Evolutionary conservation across 1,284 basidiomycete genomes (phyloP), one percentile per base, ranked within the genome.

Genomic region (Erythrobasidium hasegawianum): DNA sequence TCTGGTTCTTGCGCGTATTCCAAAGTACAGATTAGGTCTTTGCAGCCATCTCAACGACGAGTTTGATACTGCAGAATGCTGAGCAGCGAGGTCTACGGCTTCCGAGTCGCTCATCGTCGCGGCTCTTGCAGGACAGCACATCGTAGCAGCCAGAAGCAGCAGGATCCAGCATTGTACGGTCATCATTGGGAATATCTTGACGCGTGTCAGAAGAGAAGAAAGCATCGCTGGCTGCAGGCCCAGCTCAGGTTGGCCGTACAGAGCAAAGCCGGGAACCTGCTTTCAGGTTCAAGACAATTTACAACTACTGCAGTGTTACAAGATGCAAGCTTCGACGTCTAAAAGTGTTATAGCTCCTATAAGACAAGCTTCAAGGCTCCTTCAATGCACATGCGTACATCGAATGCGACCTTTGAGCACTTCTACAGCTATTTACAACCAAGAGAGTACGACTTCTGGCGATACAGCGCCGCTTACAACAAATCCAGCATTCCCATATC

Each of bases 1-100:
- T 68, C 90, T 79, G 10, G 58, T 58, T 50, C 86, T 83, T 20
- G 93, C 89, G 52, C 90, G 81, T 58, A 97, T 79, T 27, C 93
- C 93, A 78, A 97, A 95, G 80, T 96, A 97, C 29, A 96, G 82
- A 74, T 91, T 90, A 0, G 93, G 90, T 43, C 93, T 82, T 76
- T 94, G 62, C 18, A 65, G 24, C 62, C 62, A 65, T 65, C 45
- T 29, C 45, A 65, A 27, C 9, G 62, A 65, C 18, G 62, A 57
- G 33, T 65, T 65, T n/a, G 62, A 57, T 13, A 65, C n/a, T 13
- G n/a, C n/a, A 20, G 56, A 49, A 20, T 65, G 54, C 38, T 65
- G 53, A 22, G 57, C 62, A 18, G 47, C 29, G 27, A 65, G 62
- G 38, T 65, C 62, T 27, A 47, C 62, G 16, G 62, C 62, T 39